Percentiles rank a stretch among this genome's conserved stretches.
phyloP scores from a whole-genome alignment of 148 eudicot genomes.

The Persicaria maculosa region DNA sequence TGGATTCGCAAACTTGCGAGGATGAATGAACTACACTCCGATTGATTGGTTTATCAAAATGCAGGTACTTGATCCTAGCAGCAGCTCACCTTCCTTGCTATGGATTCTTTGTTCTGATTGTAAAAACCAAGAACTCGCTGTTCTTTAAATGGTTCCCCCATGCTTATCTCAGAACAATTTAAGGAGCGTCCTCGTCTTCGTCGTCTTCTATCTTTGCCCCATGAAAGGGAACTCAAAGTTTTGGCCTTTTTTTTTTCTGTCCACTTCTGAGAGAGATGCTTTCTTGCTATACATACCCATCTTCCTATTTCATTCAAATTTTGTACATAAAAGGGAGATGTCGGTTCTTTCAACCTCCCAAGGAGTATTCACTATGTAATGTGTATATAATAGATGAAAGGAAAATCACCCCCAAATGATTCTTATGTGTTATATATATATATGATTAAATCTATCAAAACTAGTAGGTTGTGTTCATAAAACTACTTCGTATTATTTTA shows the following conservation, averaged over 20 bases:
- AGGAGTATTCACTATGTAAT: not conserved
- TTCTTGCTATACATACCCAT: not conserved
- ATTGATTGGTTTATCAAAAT: not conserved
- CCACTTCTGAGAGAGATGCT: not conserved
- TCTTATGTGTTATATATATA: too few species aligned
- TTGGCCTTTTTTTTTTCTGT: not conserved
- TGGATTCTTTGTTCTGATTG: conserved; percentile 40
- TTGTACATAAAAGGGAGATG: not conserved
- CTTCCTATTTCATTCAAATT: not conserved
- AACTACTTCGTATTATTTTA: too few species aligned
- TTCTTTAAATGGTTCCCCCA: conserved; percentile 40
- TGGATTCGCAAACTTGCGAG: not conserved
- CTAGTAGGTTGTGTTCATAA: too few species aligned
- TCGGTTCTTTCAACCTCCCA: conserved; percentile 6
- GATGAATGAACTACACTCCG: not conserved
- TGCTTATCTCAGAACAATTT: conserved; percentile 28
- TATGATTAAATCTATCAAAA: too few species aligned
- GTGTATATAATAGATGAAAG: not conserved
- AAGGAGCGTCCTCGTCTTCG: not conserved
- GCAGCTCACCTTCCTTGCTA: conserved; percentile 55
- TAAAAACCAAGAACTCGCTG: conserved; percentile 30
- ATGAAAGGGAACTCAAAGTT: not conserved
- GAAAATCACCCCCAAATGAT: not conserved
- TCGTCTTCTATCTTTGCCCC: not conserved
- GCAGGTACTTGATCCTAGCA: conserved; percentile 49